Evolutionary conservation across 2,329 filamentous ascomycete genomes (phyloP).

Genomic region (Aspergillus neotritici): DNA sequence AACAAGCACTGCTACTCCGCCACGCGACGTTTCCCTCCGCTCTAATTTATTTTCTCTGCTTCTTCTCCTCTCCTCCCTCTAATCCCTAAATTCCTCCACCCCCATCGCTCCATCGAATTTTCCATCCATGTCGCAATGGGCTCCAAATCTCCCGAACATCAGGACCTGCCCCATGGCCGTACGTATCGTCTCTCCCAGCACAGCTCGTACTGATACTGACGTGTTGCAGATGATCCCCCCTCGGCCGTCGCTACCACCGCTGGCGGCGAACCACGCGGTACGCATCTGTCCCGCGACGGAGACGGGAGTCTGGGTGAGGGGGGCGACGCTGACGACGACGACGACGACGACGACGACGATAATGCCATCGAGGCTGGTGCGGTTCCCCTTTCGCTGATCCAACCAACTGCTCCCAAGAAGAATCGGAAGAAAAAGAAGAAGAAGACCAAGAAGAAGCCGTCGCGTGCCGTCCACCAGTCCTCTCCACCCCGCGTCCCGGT

Average conservation of each 20-base stretch:
- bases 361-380: slow-evolving; percentile 6
- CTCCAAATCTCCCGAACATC: slow-evolving; percentile 38
- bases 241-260: slow-evolving; percentile 18
- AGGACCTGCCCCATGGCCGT: slow-evolving; percentile 31
- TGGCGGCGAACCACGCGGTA: slow-evolving; percentile 41
- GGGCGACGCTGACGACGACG: slow-evolving; percentile 15
- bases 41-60: no score
- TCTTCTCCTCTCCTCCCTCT: no score
- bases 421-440: slow-evolving; percentile 31
- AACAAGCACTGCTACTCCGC: no score
- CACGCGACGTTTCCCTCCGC: no score
- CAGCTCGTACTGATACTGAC: slow-evolving; percentile 6
- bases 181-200: slow-evolving; percentile 6
- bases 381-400: neutral
- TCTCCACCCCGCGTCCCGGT: slow-evolving; percentile 45
- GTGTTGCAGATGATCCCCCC: slow-evolving; percentile 17
- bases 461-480: slow-evolving; percentile 32
- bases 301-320: slow-evolving; percentile 38
- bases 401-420: neutral
- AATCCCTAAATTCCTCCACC: no score
- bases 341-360: slow-evolving; percentile 13
- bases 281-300: slow-evolving; percentile 40
- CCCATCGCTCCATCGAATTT: no score
- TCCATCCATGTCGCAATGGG: slow-evolving; percentile 33
- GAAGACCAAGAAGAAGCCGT: slow-evolving; percentile 11